Conservation (phyloP, 805 yeast species). For the Candida xyloterini region DNA sequence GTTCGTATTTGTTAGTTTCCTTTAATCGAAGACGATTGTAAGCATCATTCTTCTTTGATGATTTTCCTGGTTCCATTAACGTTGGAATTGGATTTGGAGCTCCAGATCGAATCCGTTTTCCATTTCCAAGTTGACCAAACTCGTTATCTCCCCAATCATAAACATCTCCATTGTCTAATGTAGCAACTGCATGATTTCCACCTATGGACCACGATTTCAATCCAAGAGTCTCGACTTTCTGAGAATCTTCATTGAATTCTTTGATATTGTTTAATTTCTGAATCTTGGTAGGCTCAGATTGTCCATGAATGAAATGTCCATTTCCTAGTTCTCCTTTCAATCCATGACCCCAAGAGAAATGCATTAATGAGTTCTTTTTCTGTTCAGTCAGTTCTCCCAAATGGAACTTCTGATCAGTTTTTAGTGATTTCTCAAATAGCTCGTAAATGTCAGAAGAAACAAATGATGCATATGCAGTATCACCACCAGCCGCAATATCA, state of each 20-base stretch:
- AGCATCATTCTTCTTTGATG: conserved; percentile 20
- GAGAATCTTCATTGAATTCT: conserved; percentile 51
- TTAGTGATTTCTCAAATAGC: conserved; percentile 32
- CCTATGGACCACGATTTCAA: conserved; percentile 60
- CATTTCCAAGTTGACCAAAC: conserved; percentile 80
- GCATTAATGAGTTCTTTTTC: conserved; percentile 32
- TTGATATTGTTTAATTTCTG: conserved; percentile 43
- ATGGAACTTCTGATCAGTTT: conserved; percentile 13
- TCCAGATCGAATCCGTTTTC: conserved; percentile 59
- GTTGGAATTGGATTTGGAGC: conserved; percentile 54
- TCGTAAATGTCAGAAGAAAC: conserved; percentile 35
- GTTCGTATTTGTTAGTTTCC: conserved; percentile 39
- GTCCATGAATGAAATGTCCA: conserved; percentile 72
- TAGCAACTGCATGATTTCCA: conserved; percentile 59
- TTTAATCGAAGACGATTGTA: conserved; percentile 47
- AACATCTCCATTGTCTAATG: conserved; percentile 61
- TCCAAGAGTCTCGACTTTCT: conserved; percentile 42
- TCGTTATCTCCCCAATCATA: conserved; percentile 83
- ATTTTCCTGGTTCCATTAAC: conserved; percentile 51
- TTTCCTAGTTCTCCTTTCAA: conserved; percentile 82
- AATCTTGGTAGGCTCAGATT: conserved; percentile 61
- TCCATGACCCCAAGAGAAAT: conserved; percentile 79
- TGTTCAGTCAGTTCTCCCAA: conserved; percentile 21
- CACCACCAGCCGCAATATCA: conserved; percentile 67
- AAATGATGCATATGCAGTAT: conserved; percentile 53